Conservation (phyloP, 805 yeast species). For the Starmerella sp. region DNA sequence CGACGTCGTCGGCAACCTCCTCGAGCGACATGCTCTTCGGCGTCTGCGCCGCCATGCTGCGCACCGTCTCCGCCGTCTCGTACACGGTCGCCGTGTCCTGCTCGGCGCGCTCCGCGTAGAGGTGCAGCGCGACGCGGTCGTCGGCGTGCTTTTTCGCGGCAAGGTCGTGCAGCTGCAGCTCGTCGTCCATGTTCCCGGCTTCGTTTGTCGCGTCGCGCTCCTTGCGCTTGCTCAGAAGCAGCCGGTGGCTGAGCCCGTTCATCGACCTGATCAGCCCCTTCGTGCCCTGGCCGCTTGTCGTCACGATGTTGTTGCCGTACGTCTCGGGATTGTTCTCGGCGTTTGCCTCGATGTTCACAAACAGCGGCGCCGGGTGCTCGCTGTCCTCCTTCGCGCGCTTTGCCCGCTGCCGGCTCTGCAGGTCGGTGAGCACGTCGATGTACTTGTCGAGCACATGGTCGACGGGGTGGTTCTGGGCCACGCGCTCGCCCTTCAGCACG, state of each 20-base stretch:
- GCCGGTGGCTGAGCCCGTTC: constrained; percentile 75
- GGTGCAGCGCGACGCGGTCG: constrained; percentile 2
- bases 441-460: constrained; percentile 80
- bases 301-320: constrained; percentile 56
- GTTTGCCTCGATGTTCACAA: constrained; percentile 72
- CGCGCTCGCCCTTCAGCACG: constrained; percentile 77
- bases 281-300: constrained; percentile 42
- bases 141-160: constrained; percentile 11
- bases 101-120: background rate
- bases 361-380: constrained; percentile 43
- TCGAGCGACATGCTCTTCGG: constrained; percentile 50
- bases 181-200: constrained; percentile 17
- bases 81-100: background rate
- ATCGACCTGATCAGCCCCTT: constrained; percentile 71
- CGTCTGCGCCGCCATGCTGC: background rate
- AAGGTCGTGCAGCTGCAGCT: constrained; percentile 25
- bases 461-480: constrained; percentile 63
- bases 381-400: constrained; percentile 13
- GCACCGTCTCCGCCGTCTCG: constrained; percentile 1
- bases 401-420: constrained; percentile 33
- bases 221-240: constrained; percentile 42
- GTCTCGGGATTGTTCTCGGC: constrained; percentile 65
- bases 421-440: constrained; percentile 56
- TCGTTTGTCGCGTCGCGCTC: constrained; percentile 23
- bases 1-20: constrained; percentile 40